These are phyloP conservation scores for Suillus sp. DNA, from an alignment of 768 basidiomycete species.

Conservation along the genomic window DNA sequence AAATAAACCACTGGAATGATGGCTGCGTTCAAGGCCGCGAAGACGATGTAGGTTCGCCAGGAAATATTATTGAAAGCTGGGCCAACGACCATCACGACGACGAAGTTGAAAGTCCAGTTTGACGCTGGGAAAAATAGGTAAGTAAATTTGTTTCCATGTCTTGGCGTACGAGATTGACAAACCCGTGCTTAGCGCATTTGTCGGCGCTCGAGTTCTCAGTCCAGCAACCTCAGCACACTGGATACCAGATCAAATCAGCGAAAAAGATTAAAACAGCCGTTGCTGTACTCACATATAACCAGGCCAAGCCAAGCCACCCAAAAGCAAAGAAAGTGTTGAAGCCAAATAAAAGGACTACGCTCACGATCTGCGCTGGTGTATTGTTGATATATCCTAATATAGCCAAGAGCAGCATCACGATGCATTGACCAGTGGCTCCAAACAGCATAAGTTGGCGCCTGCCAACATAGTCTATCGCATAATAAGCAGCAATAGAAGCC, in stretches of 20 bases:
- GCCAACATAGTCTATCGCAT: conserved; percentile 50
- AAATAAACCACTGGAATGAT: conserved; percentile 16
- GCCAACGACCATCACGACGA: conserved; percentile 18
- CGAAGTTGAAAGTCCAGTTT: conserved; percentile 20
- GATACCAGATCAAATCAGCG: not conserved
- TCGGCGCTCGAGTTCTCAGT: conserved; percentile 31
- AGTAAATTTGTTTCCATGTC: not conserved
- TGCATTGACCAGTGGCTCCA: conserved; percentile 42
- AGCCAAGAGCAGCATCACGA: conserved; percentile 34
- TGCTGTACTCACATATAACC: conserved; percentile 28
- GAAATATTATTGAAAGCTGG: conserved; percentile 19
- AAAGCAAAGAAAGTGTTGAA: conserved; percentile 41
- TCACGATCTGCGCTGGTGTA: conserved; percentile 25
- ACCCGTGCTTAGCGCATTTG: conserved; percentile 34
- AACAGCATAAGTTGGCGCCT: conserved; percentile 47
- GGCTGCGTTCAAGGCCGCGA: conserved; percentile 13
- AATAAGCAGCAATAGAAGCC: conserved; percentile 52
- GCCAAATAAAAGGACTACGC: conserved; percentile 31
- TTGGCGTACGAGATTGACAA: not conserved
- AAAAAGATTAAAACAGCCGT: not conserved
- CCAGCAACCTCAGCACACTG: conserved; percentile 35
- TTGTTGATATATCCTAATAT: conserved; percentile 27
- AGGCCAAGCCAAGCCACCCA: conserved; percentile 41
- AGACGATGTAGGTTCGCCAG: conserved; percentile 17
- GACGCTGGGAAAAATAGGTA: conserved; percentile 10